Evolutionary conservation across 768 basidiomycete species (phyloP).

Genomic region (Amanita brunnescens): DNA sequence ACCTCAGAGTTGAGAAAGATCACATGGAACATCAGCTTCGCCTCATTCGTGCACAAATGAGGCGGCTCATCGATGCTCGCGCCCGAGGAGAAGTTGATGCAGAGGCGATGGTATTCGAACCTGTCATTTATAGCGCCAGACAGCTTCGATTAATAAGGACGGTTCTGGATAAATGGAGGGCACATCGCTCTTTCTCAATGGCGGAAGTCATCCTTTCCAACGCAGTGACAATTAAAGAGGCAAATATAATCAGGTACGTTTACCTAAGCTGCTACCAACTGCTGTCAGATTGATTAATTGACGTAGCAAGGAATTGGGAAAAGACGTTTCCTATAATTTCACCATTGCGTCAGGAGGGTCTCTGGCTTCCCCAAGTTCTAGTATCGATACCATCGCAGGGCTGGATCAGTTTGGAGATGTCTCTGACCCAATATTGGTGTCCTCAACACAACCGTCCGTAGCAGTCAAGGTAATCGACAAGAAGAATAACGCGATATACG

Average conservation of each 20-base stretch:
- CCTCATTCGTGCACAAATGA: conserved; percentile 76
- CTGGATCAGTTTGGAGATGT: conserved; percentile 91
- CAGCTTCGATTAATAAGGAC: conserved; percentile 78
- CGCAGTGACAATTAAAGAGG: conserved; percentile 87
- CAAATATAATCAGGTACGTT: conserved; percentile 78
- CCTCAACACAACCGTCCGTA: conserved; percentile 71
- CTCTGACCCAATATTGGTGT: conserved; percentile 70
- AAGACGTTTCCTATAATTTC: conserved; percentile 89
- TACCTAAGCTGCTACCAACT: background rate
- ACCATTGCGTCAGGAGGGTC: conserved; percentile 79
- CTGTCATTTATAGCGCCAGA: conserved; percentile 72
- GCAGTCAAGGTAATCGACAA: conserved; percentile 90
- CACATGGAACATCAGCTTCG: conserved; percentile 88
- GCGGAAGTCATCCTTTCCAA: conserved; percentile 80
- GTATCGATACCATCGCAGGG: conserved; percentile 78
- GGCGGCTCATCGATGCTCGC: conserved; percentile 65
- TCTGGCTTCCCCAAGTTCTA: conserved; percentile 70
- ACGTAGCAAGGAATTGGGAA: conserved; percentile 73
- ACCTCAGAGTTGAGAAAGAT: conserved; percentile 82
- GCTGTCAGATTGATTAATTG: background rate
- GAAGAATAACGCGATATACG: conserved; percentile 77
- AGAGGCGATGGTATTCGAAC: conserved; percentile 60
- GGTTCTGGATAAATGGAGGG: conserved; percentile 80
- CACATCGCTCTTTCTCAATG: conserved; percentile 83
- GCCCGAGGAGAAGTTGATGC: conserved; percentile 69